A percentile compares a stretch with the other conserved stretches of the same genome.
Conservation (phyloP, 495 filamentous ascomycete genomes). For the Xylaria palmicola region DNA sequence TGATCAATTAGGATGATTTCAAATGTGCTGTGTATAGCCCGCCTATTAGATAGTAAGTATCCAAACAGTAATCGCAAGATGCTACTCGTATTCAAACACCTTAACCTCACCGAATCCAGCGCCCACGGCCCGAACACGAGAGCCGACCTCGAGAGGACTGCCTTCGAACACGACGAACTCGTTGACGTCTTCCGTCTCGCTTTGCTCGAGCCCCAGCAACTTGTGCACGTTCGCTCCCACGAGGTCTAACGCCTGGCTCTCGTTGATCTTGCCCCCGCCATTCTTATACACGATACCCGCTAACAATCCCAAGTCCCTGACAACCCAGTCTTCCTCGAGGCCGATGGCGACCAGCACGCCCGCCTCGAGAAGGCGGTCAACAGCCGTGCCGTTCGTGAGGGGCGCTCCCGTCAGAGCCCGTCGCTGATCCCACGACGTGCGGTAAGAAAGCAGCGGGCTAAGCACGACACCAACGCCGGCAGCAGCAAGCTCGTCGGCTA, state of each 20-base stretch:
- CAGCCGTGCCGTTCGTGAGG: slow-evolving; percentile 50
- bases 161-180: slow-evolving; percentile 48
- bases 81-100: slow-evolving; percentile 26
- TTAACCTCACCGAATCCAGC: slow-evolving; percentile 33
- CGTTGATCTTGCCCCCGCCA: slow-evolving; percentile 36
- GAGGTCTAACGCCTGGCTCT: slow-evolving; percentile 43
- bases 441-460: slow-evolving; percentile 43
- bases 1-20: too few relatives aligned
- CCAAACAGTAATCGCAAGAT: neutral
- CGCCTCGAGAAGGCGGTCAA: slow-evolving; percentile 46
- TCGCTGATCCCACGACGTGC: slow-evolving; percentile 45
- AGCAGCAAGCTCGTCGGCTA: slow-evolving; percentile 47
- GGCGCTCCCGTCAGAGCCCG: slow-evolving; percentile 50
- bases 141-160: slow-evolving; percentile 43
- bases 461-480: slow-evolving; percentile 50
- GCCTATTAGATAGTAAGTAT: neutral
- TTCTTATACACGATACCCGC: slow-evolving; percentile 53
- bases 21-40: neutral
- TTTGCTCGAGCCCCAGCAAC: slow-evolving; percentile 41
- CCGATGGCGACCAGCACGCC: slow-evolving; percentile 46
- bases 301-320: slow-evolving; percentile 44
- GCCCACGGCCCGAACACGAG: slow-evolving; percentile 40
- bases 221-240: slow-evolving; percentile 49
- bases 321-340: slow-evolving; percentile 49
- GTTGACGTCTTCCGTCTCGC: slow-evolving; percentile 4